phyloP scores from a whole-genome alignment of 2,329 filamentous ascomycete genomes.

The Daldinia sp. region DNA sequence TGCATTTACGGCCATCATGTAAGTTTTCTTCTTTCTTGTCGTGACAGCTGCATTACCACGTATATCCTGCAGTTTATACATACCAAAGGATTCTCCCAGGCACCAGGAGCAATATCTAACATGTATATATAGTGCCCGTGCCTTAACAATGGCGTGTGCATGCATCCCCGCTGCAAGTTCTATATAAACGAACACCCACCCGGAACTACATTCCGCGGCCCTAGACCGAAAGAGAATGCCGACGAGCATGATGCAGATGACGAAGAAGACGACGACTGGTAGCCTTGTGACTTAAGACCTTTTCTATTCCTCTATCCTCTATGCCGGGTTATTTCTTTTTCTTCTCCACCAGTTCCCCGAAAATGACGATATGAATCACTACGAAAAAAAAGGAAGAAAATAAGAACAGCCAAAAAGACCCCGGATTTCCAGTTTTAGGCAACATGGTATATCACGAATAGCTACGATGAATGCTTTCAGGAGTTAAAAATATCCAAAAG shows the following conservation, averaged over 20 bases:
- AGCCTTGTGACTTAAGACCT: not conserved
- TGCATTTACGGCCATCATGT: conserved; percentile 72
- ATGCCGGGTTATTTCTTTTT: not conserved
- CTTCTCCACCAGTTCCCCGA: not conserved
- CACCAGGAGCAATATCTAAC: not conserved
- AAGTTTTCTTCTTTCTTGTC: conserved; percentile 49
- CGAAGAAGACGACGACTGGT: not conserved
- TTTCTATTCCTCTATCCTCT: not conserved
- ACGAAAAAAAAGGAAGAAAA: not conserved
- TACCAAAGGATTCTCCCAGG: no score
- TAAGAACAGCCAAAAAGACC: no score
- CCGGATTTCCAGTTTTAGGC: no score
- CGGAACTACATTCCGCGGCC: conserved; percentile 57
- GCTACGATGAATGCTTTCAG: no score
- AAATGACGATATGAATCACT: not conserved
- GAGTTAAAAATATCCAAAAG: no score
- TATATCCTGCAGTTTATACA: not conserved
- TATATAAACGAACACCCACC: conserved; percentile 62
- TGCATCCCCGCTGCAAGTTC: conserved; percentile 65
- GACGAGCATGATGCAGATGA: not conserved
- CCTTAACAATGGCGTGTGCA: conserved; percentile 59
- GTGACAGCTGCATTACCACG: not conserved
- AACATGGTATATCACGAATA: no score
- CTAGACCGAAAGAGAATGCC: not conserved
- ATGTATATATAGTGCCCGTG: conserved; percentile 58